Percentiles rank a stretch among this genome's conserved stretches.
These are phyloP conservation scores for Elongisporangium prolatum DNA, from an alignment of 352 stramenopile species.

Conservation along the genomic window DNA sequence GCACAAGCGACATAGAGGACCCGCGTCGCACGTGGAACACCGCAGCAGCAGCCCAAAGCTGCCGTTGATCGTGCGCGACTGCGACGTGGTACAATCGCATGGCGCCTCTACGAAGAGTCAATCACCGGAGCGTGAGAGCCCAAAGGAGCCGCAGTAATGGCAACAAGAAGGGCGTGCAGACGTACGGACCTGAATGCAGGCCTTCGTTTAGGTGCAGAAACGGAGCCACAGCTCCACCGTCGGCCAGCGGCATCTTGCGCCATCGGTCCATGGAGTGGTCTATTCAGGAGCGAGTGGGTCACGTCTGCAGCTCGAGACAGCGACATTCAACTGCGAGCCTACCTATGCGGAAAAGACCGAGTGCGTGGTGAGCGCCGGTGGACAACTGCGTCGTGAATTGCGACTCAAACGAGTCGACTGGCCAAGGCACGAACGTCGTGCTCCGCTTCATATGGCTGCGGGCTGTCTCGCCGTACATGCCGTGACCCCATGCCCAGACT, in stretches of 20 bases:
- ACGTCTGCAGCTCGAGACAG: background rate
- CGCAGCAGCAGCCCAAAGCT: conserved; percentile 36
- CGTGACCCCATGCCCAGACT: conserved; percentile 69
- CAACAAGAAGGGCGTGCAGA: background rate
- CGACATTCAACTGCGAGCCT: conserved; percentile 1
- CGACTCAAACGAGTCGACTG: conserved; percentile 14
- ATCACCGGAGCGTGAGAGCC: background rate
- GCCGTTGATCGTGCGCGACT: conserved; percentile 15
- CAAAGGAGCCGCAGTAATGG: background rate
- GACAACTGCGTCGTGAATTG: conserved; percentile 54
- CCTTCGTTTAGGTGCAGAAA: conserved; percentile 8
- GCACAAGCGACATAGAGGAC: conserved; percentile 50
- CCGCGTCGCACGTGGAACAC: conserved; percentile 36
- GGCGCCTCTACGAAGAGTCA: conserved; percentile 8
- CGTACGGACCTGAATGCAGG: conserved; percentile 8
- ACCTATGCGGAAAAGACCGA: conserved; percentile 54
- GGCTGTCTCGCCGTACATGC: conserved; percentile 35
- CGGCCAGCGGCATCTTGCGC: conserved; percentile 46
- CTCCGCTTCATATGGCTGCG: conserved; percentile 22
- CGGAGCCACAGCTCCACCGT: background rate
- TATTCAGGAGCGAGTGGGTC: conserved; percentile 3
- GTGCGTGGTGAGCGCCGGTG: conserved; percentile 41
- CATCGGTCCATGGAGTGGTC: conserved; percentile 51
- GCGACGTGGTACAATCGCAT: conserved; percentile 24
- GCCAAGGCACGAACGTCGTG: conserved; percentile 65